These are phyloP conservation scores for Volvox africanus DNA, from an alignment of 139 green algal species.

Conservation along the genomic window DNA sequence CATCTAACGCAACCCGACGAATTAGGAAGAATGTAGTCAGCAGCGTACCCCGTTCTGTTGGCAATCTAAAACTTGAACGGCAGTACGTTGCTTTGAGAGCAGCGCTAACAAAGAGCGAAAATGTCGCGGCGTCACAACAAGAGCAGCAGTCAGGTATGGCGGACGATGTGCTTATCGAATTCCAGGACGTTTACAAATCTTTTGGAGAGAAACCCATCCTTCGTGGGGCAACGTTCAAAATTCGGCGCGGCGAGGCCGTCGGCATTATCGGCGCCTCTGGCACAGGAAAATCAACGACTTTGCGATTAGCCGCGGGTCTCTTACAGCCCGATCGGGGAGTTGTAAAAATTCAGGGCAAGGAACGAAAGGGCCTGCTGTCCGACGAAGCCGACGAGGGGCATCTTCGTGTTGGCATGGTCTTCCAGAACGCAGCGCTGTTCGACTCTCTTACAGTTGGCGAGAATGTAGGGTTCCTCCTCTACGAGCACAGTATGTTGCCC, in stretches of 20 bases:
- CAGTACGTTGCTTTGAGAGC: neutral
- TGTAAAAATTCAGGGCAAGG: conserved; percentile 85
- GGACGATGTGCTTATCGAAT: conserved; percentile 93
- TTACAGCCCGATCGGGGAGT: conserved; percentile 93
- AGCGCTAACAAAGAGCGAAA: conserved; percentile 18
- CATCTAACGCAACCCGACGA: neutral
- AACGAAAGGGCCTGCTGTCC: conserved; percentile 81
- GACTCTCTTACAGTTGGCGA: conserved; percentile 97
- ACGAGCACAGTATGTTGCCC: conserved; percentile 92
- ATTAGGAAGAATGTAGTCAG: neutral
- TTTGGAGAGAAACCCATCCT: conserved; percentile 97
- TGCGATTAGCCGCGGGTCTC: conserved; percentile 94
- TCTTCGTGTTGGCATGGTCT: conserved; percentile 91
- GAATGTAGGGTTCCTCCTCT: conserved; percentile 96
- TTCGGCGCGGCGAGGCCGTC: conserved; percentile 95
- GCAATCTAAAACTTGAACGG: neutral
- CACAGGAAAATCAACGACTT: conserved; percentile 97
- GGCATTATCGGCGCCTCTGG: conserved; percentile 98
- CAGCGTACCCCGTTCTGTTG: neutral
- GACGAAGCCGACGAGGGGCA: conserved; percentile 73
- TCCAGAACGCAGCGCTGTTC: conserved; percentile 98
- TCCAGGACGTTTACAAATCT: conserved; percentile 94
- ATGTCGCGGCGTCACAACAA: neutral
- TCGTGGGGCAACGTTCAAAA: conserved; percentile 91
- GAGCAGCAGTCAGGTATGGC: conserved; percentile 22